Base-by-base conservation (phyloP, 345 rosid genomes). In the Eucalyptus sideroxylon region DNA sequence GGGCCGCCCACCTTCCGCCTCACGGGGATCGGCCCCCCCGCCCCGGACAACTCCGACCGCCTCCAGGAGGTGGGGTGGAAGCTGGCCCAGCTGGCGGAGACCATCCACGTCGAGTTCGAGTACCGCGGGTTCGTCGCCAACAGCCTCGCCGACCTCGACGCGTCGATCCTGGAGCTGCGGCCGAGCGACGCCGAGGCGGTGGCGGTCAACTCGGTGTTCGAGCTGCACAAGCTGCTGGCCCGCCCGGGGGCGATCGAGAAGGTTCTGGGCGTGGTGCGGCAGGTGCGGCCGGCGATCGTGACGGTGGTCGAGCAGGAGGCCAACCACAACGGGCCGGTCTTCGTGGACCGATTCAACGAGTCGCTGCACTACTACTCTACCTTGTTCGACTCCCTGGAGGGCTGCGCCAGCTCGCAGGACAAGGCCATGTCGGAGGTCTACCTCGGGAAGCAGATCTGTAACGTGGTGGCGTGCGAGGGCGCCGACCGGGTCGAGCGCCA, bases 231-330 rank as follows among this genome's bases (percentile, higher is more conserved):
- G 56, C 90, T 97, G 15, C 24, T 96, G 86, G 97, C 95, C 6
- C 92, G 94, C 51, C 94, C 96, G 24, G 98, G 97, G 2, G 97
- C 94, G 7, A 90, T 97, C 2, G 97, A 94, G 80, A 96, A 94
- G 82, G 96, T 97, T 3, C 87, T 97, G 6, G 89, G 94, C 3
- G 94, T 94, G 19, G 96, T 97, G 51, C 94, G 92, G 89, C 93
- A 92, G 87, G 94, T 94, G 93, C 93, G 94, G 42, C 99, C 99
- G 88, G 95, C 90, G 40, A 95, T 97, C 69, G 92, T 97, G 77
- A 97, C 99, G 4, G 90, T 97, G 7, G 98, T 95, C 4, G 99
- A 97, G 93, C 99, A 97, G 77, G 99, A 97, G 93, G 94, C 98
- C 19, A 94, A 94, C 90, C 98, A 96, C 69, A 97, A 96, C 59